Evolutionary conservation across 768 basidiomycete species (phyloP), one percentile per base, ranked within the genome.

Genomic region (Tulasnella sp.): DNA sequence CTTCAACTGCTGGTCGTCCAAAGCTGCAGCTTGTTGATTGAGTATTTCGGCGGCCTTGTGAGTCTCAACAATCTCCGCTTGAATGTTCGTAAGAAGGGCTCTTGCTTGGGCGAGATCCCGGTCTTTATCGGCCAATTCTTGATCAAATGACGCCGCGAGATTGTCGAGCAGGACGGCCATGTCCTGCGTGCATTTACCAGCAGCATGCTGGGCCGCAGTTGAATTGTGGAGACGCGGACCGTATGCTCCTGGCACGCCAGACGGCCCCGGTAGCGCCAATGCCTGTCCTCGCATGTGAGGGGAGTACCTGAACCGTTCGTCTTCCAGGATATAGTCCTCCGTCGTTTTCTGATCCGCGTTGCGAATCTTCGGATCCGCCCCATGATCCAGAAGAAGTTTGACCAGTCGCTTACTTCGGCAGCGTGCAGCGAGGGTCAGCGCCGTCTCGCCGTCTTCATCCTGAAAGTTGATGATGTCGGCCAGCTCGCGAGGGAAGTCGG

Each of bases 381-480:
- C 96, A 80, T 98, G 93, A 83, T 99, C 96, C 77, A 99, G 91
- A 72, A 99, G 88, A 42, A 97, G 87, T 82, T 96, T 97, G 79
- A 99, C 96, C 5, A 99, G 88, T 17, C 96, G 92, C 83, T 97
- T 96, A 83, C 93, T 96, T 75, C 97, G 86, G 81, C 96, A 98
- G 58, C 97, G 88, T 17, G 97, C 97, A 25, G 97, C 96, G 86
- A 99, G 89, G 3, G 97, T 99, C 78, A 99, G 84, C 14, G 97
- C 95, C 8, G 97, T 99, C 84, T 99, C 97, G 42, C 97, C 97
- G 79, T 99, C 97, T 82, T 98, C 96, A 82, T 99, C 97, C 82
- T 97, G 97, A 82, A 98, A 99, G 81, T 99, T 99, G 83, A 99
- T 95, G 68, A 99, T 94, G 81, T 99, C 97, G 39, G 95, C 94